Percentiles rank a stretch among this genome's conserved stretches.
phyloP scores from a whole-genome alignment of 176 grass and related monocot genomes.

The Miscanthus lutarioriparius region DNA sequence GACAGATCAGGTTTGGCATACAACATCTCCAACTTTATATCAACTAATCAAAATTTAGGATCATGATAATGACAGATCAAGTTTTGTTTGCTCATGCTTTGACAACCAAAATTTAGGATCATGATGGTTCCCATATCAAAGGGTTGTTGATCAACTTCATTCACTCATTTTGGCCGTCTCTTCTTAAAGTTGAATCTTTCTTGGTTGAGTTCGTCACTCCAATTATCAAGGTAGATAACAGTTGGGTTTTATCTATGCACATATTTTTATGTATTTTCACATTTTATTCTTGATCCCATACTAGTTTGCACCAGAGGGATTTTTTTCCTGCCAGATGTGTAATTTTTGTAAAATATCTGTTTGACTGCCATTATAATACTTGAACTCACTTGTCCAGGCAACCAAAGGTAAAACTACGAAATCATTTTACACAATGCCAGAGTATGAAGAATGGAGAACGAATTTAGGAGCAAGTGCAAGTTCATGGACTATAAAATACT shows the following conservation, averaged over 20 bases:
- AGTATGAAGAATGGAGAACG: slow-evolving; percentile 86
- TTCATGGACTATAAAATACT: slow-evolving; percentile 81
- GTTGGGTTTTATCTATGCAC: not conserved
- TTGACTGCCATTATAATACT: not conserved
- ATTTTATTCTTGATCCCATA: not conserved
- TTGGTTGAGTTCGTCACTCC: slow-evolving; percentile 92
- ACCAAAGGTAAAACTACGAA: slow-evolving; percentile 36
- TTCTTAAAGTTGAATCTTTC: slow-evolving; percentile 79
- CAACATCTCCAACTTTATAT: slow-evolving; percentile 8
- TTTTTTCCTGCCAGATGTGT: not conserved
- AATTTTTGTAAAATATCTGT: not conserved
- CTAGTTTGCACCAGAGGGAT: not conserved
- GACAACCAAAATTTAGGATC: slow-evolving; percentile 49
- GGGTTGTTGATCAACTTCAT: slow-evolving; percentile 89
- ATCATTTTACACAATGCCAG: slow-evolving; percentile 88
- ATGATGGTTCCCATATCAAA: slow-evolving; percentile 96
- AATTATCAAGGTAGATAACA: slow-evolving; percentile 67
- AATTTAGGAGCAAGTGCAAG: slow-evolving; percentile 54
- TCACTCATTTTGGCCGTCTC: slow-evolving; percentile 83
- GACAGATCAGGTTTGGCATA: slow-evolving; percentile 79
- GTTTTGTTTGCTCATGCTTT: slow-evolving; percentile 10
- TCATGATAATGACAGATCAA: not conserved
- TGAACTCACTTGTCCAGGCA: slow-evolving; percentile 45
- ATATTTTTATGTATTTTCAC: not conserved
- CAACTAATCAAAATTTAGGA: not conserved